Evolutionary conservation across 805 yeast genomes (phyloP).

Genomic region (Candida tammaniensis): DNA sequence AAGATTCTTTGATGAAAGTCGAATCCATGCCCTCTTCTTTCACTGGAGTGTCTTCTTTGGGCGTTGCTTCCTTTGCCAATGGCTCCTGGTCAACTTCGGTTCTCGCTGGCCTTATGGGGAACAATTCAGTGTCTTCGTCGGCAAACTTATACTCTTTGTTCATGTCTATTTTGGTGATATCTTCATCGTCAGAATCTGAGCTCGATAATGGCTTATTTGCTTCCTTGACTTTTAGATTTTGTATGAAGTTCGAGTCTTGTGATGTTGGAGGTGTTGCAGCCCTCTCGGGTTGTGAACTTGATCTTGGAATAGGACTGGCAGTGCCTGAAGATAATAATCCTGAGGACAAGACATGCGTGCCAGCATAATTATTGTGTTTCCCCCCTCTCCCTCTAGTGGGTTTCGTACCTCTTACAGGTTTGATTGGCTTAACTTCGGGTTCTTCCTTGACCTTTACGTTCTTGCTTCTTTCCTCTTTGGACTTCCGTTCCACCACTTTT

Average conservation of each 20-base stretch:
- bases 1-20: constrained; percentile 14
- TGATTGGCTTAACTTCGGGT: constrained; percentile 13
- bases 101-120: constrained; percentile 72
- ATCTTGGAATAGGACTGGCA: constrained; percentile 40
- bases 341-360: constrained; percentile 64
- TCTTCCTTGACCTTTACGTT: constrained; percentile 47
- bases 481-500: constrained; percentile 78
- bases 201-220: constrained; percentile 2
- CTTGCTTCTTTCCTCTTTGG: constrained; percentile 79
- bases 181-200: constrained; percentile 35
- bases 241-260: constrained; percentile 20
- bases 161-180: constrained; percentile 56
- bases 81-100: constrained; percentile 32
- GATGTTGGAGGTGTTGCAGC: constrained; percentile 16
- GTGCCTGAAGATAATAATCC: constrained; percentile 75
- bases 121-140: constrained; percentile 52
- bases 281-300: background rate
- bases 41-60: constrained; percentile 9
- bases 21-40: background rate
- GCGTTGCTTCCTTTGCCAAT: constrained; percentile 12
- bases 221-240: constrained; percentile 6
- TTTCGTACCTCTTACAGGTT: constrained; percentile 16
- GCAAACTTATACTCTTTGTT: constrained; percentile 54
- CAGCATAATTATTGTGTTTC: constrained; percentile 31
- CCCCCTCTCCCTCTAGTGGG: constrained; percentile 38